Evolutionary conservation across 176 grass and related monocot genomes (phyloP).

Genomic region (Aegilops speltoides): DNA sequence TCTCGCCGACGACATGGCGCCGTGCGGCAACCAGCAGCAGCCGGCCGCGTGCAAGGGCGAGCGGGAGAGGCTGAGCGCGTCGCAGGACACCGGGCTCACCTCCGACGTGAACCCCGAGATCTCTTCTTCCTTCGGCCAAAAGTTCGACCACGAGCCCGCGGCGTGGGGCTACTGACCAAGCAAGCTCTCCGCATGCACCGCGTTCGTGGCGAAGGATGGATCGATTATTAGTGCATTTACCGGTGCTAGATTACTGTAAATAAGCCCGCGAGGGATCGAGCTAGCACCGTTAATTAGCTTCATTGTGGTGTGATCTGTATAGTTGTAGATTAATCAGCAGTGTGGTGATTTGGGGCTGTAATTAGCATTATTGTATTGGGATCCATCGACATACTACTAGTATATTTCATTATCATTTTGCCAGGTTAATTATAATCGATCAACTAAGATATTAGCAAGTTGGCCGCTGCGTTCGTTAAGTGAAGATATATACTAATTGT

Average conservation of each 20-base stretch:
- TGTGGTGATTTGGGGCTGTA: constrained; percentile 33
- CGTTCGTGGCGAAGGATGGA: neutral
- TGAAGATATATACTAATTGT: too few species aligned
- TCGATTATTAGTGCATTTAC: neutral
- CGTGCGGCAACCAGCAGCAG: neutral
- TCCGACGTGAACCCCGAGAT: constrained; percentile 66
- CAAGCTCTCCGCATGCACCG: neutral
- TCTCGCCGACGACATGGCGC: neutral
- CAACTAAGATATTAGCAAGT: neutral
- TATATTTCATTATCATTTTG: neutral
- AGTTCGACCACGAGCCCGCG: constrained; percentile 33
- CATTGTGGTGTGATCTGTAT: constrained; percentile 9
- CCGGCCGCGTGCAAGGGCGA: constrained; percentile 11
- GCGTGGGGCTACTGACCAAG: constrained; percentile 42
- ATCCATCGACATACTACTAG: neutral
- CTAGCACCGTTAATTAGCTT: neutral
- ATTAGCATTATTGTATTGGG: constrained; percentile 25
- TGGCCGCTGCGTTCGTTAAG: neutral
- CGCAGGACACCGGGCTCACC: constrained; percentile 65
- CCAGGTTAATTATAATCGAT: neutral
- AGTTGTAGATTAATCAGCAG: constrained; percentile 15
- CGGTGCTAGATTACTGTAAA: constrained; percentile 27
- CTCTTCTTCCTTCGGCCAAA: constrained; percentile 53
- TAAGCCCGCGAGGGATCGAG: constrained; percentile 14
- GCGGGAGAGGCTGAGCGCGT: constrained; percentile 39